A percentile compares a stretch with the other conserved stretches of the same genome.
Evolutionary conservation across 331 rosid species (phyloP).

Genomic region (Acacia concinna): DNA sequence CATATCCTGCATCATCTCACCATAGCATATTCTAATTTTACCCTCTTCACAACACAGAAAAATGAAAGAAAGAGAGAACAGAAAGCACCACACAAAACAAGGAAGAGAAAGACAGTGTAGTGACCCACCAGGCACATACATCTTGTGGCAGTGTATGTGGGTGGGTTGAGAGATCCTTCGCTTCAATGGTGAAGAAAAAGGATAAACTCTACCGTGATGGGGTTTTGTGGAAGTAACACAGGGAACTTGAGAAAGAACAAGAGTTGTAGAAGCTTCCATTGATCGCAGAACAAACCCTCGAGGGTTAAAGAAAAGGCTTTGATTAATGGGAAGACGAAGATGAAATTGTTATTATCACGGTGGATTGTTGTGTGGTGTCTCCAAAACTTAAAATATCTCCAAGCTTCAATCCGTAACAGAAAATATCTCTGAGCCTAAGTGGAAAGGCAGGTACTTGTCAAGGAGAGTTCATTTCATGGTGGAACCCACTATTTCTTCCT

Average conservation of each 20-base stretch:
- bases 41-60: not conserved
- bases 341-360: not conserved
- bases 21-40: not conserved
- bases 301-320: constrained; percentile 11
- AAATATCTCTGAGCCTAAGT: constrained; percentile 48
- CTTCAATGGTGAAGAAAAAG: constrained; percentile 43
- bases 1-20: constrained; percentile 62
- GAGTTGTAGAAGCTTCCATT: constrained; percentile 58
- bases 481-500: constrained; percentile 30
- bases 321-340: not conserved
- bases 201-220: constrained; percentile 27
- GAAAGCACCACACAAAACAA: not conserved
- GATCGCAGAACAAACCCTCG: constrained; percentile 9
- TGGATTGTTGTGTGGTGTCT: constrained; percentile 21
- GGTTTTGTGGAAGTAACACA: constrained; percentile 47
- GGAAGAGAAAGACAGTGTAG: not conserved
- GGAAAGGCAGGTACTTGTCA: constrained; percentile 15
- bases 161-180: constrained; percentile 38
- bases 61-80: not conserved
- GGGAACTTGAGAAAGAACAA: constrained; percentile 51
- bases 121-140: constrained; percentile 85
- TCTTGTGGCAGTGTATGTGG: constrained; percentile 72
- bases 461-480: constrained; percentile 7
- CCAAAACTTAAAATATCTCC: constrained; percentile 42
- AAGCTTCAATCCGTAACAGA: constrained; percentile 14